phyloP scores from a whole-genome alignment of 208 protist genomes.

The Crithidia fasciculata region DNA sequence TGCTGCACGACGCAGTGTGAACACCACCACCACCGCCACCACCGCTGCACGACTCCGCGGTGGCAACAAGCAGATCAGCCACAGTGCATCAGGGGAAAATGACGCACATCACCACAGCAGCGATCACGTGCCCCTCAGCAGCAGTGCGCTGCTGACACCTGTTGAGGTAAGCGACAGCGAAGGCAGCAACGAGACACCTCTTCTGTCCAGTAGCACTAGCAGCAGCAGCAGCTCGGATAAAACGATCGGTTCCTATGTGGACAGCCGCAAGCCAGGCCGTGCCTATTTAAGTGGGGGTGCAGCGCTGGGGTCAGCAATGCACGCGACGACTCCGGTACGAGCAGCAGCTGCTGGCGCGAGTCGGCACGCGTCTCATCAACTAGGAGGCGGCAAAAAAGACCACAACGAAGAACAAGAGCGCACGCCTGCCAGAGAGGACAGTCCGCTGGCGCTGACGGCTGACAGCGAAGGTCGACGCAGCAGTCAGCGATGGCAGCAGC shows the following conservation, averaged over 20 bases:
- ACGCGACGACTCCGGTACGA: too few species aligned
- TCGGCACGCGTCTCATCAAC: background rate
- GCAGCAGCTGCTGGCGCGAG: too few species aligned
- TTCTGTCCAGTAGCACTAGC: background rate
- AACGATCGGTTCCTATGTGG: background rate
- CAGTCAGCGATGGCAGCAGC: constrained; percentile 29
- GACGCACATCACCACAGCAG: background rate
- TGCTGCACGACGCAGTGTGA: too few species aligned
- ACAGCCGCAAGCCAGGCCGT: too few species aligned
- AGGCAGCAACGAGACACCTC: background rate
- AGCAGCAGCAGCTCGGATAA: background rate
- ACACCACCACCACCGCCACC: background rate
- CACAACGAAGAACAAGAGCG: background rate
- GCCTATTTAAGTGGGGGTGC: too few species aligned
- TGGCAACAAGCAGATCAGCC: background rate
- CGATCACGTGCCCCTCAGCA: background rate
- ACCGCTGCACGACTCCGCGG: background rate
- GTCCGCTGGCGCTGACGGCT: constrained; percentile 36
- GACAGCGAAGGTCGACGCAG: constrained; percentile 39
- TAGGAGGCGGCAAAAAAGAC: background rate
- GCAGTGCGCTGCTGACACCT: constrained; percentile 2
- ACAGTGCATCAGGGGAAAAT: background rate
- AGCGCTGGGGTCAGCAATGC: too few species aligned
- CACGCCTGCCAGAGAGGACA: constrained; percentile 4
- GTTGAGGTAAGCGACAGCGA: background rate